A percentile compares a stretch with the other conserved stretches of the same genome.
Evolutionary conservation across 495 filamentous ascomycete species (phyloP).

Genomic region (Penicillium coprophilum): DNA sequence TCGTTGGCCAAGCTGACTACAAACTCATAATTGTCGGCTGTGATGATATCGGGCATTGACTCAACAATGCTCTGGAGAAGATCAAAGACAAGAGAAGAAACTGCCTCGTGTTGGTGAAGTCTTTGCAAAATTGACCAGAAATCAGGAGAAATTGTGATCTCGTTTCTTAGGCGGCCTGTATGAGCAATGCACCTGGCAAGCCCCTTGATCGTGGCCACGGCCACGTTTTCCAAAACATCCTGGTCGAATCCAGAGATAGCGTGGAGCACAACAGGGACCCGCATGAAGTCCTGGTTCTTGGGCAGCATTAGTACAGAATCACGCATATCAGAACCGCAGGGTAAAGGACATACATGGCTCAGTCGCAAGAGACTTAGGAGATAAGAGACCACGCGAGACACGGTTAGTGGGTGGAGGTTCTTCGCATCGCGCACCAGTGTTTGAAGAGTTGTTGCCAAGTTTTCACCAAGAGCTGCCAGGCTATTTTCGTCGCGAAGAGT

Average conservation of each 20-base stretch:
- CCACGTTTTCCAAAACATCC: conserved; percentile 71
- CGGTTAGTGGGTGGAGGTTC: conserved; percentile 73
- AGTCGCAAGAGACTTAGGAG: conserved; percentile 78
- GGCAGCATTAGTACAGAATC: conserved; percentile 28
- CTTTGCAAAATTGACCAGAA: conserved; percentile 92
- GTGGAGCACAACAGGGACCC: conserved; percentile 90
- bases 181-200: conserved; percentile 75
- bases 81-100: conserved; percentile 75
- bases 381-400: conserved; percentile 84
- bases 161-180: conserved; percentile 74
- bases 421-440: conserved; percentile 74
- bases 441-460: conserved; percentile 76
- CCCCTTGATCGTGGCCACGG: conserved; percentile 72
- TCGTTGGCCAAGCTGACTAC: conserved; percentile 81
- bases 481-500: conserved; percentile 74
- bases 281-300: conserved; percentile 87
- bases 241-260: conserved; percentile 83
- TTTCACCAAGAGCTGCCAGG: conserved; percentile 68
- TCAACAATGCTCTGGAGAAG: conserved; percentile 73
- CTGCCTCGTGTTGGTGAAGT: conserved; percentile 64
- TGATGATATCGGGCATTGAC: conserved; percentile 69
- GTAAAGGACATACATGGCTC: conserved; percentile 68
- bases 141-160: conserved; percentile 93
- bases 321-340: neutral
- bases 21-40: conserved; percentile 92